Evolutionary conservation across 1,284 basidiomycete species (phyloP).

Genomic region (Phenoliferia sp.): DNA sequence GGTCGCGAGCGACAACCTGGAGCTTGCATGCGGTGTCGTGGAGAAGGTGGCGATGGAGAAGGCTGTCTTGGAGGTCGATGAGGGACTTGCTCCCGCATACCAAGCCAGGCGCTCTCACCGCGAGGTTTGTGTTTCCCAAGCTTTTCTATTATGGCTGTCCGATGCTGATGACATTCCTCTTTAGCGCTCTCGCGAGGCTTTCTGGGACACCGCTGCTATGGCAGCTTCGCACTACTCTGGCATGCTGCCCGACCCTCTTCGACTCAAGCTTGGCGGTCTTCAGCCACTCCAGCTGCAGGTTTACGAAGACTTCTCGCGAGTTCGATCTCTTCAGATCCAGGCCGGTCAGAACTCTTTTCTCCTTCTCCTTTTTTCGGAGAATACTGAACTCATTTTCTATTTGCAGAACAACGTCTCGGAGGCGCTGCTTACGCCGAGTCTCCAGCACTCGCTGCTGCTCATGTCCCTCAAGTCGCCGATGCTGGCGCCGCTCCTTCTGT

Average conservation of each 20-base stretch:
- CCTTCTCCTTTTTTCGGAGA: not conserved
- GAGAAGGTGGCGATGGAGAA: slow-evolving; percentile 98
- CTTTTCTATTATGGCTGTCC: not conserved
- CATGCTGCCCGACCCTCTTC: slow-evolving; percentile 81
- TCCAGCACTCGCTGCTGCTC: slow-evolving; percentile 22
- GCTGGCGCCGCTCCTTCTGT: slow-evolving; percentile 11
- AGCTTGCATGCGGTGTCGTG: slow-evolving; percentile 88
- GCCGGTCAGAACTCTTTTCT: slow-evolving; percentile 1
- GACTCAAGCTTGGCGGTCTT: slow-evolving; percentile 77
- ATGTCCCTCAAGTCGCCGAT: slow-evolving; percentile 10
- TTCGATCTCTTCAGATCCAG: slow-evolving; percentile 20
- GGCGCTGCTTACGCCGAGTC: slow-evolving; percentile 17
- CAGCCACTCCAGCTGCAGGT: slow-evolving; percentile 77
- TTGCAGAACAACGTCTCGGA: slow-evolving; percentile 26
- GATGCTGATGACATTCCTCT: not conserved
- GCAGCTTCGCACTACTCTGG: slow-evolving; percentile 69
- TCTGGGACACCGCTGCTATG: slow-evolving; percentile 73
- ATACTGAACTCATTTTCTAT: not conserved
- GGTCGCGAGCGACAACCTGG: slow-evolving; percentile 88
- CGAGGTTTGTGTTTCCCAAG: slow-evolving; percentile 55
- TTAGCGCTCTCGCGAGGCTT: slow-evolving; percentile 64
- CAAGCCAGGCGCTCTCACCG: slow-evolving; percentile 80
- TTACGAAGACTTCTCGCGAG: slow-evolving; percentile 80
- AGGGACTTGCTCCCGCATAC: slow-evolving; percentile 76
- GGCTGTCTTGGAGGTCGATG: slow-evolving; percentile 91